A percentile compares a stretch with the other conserved stretches of the same genome.
Conservation (phyloP, 2,329 filamentous ascomycete species). For the Neofusicoccum laricinum region DNA sequence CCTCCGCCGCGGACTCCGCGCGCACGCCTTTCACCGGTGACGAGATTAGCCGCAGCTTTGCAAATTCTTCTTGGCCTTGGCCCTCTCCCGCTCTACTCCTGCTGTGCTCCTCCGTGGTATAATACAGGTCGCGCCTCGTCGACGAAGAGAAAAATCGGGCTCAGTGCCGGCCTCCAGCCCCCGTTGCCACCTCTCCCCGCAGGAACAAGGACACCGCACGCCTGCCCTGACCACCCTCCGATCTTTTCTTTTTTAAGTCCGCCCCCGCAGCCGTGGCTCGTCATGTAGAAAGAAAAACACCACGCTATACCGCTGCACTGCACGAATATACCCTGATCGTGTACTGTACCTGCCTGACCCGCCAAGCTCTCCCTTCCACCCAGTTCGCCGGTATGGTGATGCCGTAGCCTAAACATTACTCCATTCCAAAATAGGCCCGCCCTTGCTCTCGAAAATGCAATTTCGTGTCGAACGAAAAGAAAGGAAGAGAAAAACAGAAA, state of each 20-base stretch:
- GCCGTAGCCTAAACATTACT: slow-evolving; percentile 11
- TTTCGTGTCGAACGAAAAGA: not conserved
- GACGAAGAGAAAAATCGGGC: slow-evolving; percentile 1
- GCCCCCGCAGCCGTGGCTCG: not conserved
- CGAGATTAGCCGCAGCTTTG: not conserved
- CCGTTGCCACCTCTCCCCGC: slow-evolving; percentile 2
- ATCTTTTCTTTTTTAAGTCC: not conserved
- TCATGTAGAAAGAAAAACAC: not conserved
- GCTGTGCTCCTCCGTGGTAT: not conserved
- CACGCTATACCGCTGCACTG: not conserved
- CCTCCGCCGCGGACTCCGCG: not conserved
- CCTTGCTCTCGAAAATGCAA: slow-evolving; percentile 8
- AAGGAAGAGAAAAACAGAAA: not conserved
- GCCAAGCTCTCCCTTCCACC: not conserved
- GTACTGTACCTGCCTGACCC: not conserved
- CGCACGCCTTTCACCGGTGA: not conserved
- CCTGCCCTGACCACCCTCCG: not conserved
- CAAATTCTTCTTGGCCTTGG: not conserved
- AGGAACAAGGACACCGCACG: not conserved
- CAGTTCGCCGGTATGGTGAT: slow-evolving; percentile 1
- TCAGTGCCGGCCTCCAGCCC: not conserved
- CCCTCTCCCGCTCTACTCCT: not conserved
- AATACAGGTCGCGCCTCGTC: not conserved
- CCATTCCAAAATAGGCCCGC: slow-evolving; percentile 10
- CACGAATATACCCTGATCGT: not conserved